Base-by-base conservation (phyloP, 2,329 filamentous ascomycete species). In the Hypoxylon sp. region DNA sequence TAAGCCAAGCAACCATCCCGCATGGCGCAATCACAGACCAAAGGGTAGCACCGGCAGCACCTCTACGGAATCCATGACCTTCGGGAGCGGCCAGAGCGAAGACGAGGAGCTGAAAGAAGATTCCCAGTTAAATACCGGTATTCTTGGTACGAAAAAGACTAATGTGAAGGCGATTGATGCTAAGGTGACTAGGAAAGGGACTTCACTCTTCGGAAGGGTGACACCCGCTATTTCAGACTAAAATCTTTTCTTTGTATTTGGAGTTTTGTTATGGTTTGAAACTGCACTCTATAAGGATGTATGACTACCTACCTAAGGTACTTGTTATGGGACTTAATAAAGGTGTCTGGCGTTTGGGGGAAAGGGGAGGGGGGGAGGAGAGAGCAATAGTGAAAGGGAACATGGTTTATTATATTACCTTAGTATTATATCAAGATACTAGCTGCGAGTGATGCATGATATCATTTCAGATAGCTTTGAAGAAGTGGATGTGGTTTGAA, bases 1-100 rank as follows among this genome's bases (percentile, higher is more conserved):
- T 3, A 34, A 23, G 1, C 25, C 49, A 4, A 60, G 25, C 13
- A 58, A 14, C 13, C 21, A 53, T 17, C 23, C 51, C 11, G 36
- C 11, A 23, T 48, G 38, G 13, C 43, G 28, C 13, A 41, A 59
- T 9, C 68, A 70, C 32, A 65, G 65, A 9, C 50, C 65, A 13
- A 38, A 65, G 6, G 69, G 56, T 30, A 61, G 63, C 19, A 65
- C 64, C 13, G 71, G 73, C 10, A 70, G 70, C 19, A 71, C 72
- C 53, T 77, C 76, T 1, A 65, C 76, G 17, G 75, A 77, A 41
- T 75, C 75, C 7, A 72, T 76, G 65, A 77, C 76, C 0, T 73
- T 68, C 36, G 72, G 75, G 3, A 73, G 72, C 48, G 77, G 75
- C 41, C 68, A 69, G 21, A 72, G 68, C 43, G 76, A 77, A 36